A percentile compares a stretch with the other conserved stretches of the same genome.
Evolutionary conservation across 768 basidiomycete species (phyloP).

Genomic region (Amanita thiersii): DNA sequence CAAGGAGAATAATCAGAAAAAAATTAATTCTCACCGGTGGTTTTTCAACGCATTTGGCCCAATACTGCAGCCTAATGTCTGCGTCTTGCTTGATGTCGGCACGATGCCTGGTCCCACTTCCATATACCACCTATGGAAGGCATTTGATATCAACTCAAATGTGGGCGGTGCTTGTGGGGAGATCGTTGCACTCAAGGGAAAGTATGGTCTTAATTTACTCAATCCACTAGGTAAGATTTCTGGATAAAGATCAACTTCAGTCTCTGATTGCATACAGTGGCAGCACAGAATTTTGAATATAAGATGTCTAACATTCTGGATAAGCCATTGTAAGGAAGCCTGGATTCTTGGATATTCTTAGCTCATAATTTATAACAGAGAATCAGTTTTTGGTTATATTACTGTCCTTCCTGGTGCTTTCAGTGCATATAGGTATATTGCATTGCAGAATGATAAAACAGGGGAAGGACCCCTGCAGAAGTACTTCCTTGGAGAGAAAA

Average conservation of each 20-base stretch:
- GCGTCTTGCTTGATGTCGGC: conserved; percentile 82
- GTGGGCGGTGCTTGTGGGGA: conserved; percentile 95
- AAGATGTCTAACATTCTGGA: conserved; percentile 93
- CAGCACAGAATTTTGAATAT: conserved; percentile 92
- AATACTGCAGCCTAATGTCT: conserved; percentile 84
- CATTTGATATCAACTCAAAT: conserved; percentile 87
- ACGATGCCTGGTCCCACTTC: conserved; percentile 79
- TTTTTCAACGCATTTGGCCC: conserved; percentile 90
- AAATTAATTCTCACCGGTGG: conserved; percentile 90
- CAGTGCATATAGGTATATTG: conserved; percentile 87
- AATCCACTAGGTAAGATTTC: conserved; percentile 51
- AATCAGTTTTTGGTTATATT: conserved; percentile 89
- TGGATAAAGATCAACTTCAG: not conserved
- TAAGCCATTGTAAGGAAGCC: conserved; percentile 58
- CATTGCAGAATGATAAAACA: conserved; percentile 73
- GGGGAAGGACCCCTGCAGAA: conserved; percentile 90
- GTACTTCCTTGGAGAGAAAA: conserved; percentile 96
- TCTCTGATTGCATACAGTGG: conserved; percentile 34
- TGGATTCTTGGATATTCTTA: not conserved
- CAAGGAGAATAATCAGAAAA: conserved; percentile 92
- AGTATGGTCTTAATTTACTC: conserved; percentile 66
- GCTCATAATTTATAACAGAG: conserved; percentile 24
- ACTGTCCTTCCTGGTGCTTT: conserved; percentile 91
- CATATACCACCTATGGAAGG: conserved; percentile 93
- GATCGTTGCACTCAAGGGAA: conserved; percentile 87